phyloP scores from a whole-genome alignment of 2,329 filamentous ascomycete genomes.

The Cercospora zeina region DNA sequence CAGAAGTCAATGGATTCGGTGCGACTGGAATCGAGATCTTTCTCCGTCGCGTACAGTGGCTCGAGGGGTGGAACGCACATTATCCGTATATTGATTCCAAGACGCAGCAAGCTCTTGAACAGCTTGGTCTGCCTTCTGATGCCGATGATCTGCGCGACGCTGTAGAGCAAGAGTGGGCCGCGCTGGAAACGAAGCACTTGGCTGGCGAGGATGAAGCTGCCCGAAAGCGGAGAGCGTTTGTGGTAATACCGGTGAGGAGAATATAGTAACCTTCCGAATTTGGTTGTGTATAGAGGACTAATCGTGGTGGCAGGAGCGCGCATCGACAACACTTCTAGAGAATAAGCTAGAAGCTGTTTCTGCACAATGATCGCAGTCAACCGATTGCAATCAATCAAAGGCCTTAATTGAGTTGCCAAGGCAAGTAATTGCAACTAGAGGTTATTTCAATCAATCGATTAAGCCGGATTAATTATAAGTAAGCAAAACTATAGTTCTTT shows the following conservation, averaged over 20 bases:
- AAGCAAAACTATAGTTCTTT: too few species aligned
- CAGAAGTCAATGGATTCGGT: slow-evolving; percentile 46
- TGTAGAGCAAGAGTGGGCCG: slow-evolving; percentile 43
- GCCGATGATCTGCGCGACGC: slow-evolving; percentile 40
- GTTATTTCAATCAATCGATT: too few species aligned
- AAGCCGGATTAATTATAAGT: too few species aligned
- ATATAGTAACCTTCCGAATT: not conserved
- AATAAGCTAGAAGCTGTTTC: not conserved
- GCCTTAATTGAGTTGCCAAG: too few species aligned
- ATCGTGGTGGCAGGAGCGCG: not conserved
- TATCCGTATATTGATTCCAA: slow-evolving; percentile 46
- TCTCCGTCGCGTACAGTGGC: slow-evolving; percentile 43
- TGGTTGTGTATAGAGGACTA: not conserved
- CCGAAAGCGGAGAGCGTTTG: slow-evolving; percentile 45
- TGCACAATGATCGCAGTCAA: too few species aligned
- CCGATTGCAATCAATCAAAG: too few species aligned
- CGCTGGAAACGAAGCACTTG: slow-evolving; percentile 37
- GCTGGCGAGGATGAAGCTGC: slow-evolving; percentile 40
- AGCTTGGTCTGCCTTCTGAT: slow-evolving; percentile 43
- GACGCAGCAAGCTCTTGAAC: slow-evolving; percentile 40
- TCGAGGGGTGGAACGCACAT: slow-evolving; percentile 41
- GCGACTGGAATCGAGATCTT: slow-evolving; percentile 48
- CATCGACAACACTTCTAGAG: not conserved
- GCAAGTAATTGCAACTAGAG: too few species aligned
- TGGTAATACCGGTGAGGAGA: slow-evolving; percentile 22